Evolutionary conservation across 805 yeast species (phyloP), one percentile per base, ranked within the genome.

Genomic region (Lachancea meyersii): DNA sequence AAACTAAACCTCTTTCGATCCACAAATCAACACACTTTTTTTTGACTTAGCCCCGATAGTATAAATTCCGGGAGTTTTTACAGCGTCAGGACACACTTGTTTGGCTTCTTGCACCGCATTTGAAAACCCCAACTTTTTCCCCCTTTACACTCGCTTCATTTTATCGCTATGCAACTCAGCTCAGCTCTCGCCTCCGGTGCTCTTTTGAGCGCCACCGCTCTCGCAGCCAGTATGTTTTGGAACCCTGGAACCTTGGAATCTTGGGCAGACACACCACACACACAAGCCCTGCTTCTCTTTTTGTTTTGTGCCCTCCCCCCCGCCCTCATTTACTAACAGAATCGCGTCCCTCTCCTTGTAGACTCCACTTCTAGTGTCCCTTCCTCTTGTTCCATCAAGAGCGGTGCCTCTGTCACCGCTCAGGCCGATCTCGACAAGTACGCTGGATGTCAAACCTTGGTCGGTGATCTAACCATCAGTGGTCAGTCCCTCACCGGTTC

Each of bases 371-470:
- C 74, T 9, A 55, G 70, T 20, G 67, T 74, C 40, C 74, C 77
- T 49, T 77, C 77, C 6, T 77, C 80, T 22, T 85, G 94, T 76
- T 72, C 84, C 30, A 78, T 82, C 70, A 57, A 70, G 22, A 64
- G 69, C 38, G 70, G 73, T 53, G 71, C 71, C 51, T 85, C 95
- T 41, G 95, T 87, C 55, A 79, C 93, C 43, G 77, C 80, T 33
- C 87, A 88, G 68, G 55, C 84, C 24, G 89, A 87, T 54, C 78
- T 91, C 61, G 95, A 87, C 57, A 58, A 64, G 21, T 76, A 83
- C 42, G 66, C 86, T 38, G 72, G 79, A 36, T 93, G 98, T 78
- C 65, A 76, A 30, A 83, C 87, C 49, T 73, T 93, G 53, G 75
- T 76, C 50, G 97, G 96, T 75, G 81, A 81, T 64, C 70, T 93